Conservation (phyloP, 495 filamentous ascomycete genomes). For the Lindgomyces ingoldianus region DNA sequence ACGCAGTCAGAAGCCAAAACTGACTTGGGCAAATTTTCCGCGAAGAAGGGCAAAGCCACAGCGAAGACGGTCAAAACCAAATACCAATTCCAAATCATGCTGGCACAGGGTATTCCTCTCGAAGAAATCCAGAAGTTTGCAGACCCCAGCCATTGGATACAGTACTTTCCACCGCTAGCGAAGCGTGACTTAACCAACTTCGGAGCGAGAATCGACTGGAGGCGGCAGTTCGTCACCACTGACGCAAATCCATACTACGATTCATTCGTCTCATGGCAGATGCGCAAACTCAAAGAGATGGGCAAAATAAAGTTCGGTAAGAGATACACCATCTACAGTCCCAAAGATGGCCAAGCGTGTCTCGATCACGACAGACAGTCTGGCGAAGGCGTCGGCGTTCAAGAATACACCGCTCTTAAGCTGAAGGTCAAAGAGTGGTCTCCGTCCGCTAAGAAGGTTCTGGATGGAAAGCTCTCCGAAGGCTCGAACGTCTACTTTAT, state of each 20-base stretch:
- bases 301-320: slow-evolving; percentile 94
- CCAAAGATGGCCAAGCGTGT: slow-evolving; percentile 96
- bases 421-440: slow-evolving; percentile 88
- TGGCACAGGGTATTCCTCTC: slow-evolving; percentile 76
- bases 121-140: slow-evolving; percentile 91
- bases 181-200: slow-evolving; percentile 77
- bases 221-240: slow-evolving; percentile 87
- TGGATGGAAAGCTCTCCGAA: slow-evolving; percentile 78
- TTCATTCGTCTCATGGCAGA: slow-evolving; percentile 95
- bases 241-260: slow-evolving; percentile 98
- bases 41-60: slow-evolving; percentile 92
- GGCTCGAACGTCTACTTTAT: slow-evolving; percentile 84
- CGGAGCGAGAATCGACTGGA: slow-evolving; percentile 88
- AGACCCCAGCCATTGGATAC: slow-evolving; percentile 82
- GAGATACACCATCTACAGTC: slow-evolving; percentile 91
- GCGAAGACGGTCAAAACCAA: slow-evolving; percentile 88
- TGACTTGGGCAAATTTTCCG: slow-evolving; percentile 86
- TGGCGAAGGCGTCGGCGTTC: slow-evolving; percentile 85
- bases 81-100: slow-evolving; percentile 89
- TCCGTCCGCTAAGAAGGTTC: slow-evolving; percentile 59
- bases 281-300: slow-evolving; percentile 86
- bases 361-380: slow-evolving; percentile 95
- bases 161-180: slow-evolving; percentile 80
- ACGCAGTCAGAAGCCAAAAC: slow-evolving; percentile 63
- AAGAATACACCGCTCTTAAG: slow-evolving; percentile 92